Percentiles rank a stretch among this genome's conserved stretches.
Conservation (phyloP, 306 rosid species). For the Trifolium pratense region DNA sequence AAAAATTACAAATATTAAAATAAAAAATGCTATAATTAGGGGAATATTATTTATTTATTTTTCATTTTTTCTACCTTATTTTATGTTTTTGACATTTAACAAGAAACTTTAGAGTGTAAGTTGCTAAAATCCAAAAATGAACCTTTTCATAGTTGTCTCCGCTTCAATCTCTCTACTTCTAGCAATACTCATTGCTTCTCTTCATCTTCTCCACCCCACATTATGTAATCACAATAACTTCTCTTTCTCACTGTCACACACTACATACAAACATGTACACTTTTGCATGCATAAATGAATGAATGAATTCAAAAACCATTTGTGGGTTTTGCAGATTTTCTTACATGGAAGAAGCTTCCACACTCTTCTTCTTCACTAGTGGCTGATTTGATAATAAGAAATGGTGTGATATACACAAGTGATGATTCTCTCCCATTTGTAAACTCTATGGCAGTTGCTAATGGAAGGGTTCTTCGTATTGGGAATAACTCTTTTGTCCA, state of each 20-base stretch:
- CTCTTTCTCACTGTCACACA: not conserved
- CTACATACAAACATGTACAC: not conserved
- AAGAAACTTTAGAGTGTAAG: not conserved
- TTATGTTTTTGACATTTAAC: too few relatives aligned
- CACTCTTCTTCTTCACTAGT: not conserved
- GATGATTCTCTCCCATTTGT: constrained; percentile 78
- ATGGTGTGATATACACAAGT: constrained; percentile 71
- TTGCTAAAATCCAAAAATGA: not conserved
- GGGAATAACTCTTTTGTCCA: constrained; percentile 67
- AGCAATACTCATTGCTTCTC: constrained; percentile 47
- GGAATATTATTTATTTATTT: too few relatives aligned
- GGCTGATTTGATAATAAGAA: constrained; percentile 66
- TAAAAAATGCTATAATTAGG: too few relatives aligned
- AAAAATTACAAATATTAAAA: too few relatives aligned
- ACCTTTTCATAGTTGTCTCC: constrained; percentile 13
- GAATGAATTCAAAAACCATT: constrained; percentile 3
- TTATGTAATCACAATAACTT: not conserved
- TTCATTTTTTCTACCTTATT: too few relatives aligned
- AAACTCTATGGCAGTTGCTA: constrained; percentile 71
- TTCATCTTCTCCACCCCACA: constrained; percentile 38
- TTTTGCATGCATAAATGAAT: not conserved
- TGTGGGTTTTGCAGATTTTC: constrained; percentile 40
- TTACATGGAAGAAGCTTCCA: constrained; percentile 23
- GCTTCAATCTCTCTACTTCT: constrained; percentile 47
- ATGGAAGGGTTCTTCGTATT: constrained; percentile 69